Evolutionary conservation across 1,284 basidiomycete genomes (phyloP).

Genomic region (Volvariella surrecta): DNA sequence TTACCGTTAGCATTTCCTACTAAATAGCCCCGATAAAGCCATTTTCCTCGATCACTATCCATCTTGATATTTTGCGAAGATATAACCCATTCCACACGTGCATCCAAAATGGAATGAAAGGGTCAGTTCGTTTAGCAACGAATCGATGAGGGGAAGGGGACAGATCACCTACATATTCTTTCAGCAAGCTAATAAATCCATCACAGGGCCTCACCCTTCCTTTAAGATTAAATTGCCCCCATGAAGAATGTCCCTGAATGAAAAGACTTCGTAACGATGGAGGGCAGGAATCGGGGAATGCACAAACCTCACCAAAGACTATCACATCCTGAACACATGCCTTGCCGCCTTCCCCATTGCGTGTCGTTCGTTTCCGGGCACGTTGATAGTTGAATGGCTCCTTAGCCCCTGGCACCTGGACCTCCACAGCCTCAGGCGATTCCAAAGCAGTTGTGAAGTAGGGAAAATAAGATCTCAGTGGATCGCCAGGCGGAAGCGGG

Average conservation of each 20-base stretch:
- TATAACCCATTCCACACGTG: not conserved
- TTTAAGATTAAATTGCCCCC: slow-evolving; percentile 68
- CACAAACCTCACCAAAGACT: slow-evolving; percentile 57
- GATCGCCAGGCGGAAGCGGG: slow-evolving; percentile 34
- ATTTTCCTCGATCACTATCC: slow-evolving; percentile 60
- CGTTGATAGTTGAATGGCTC: slow-evolving; percentile 34
- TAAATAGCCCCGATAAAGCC: slow-evolving; percentile 72
- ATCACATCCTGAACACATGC: slow-evolving; percentile 48
- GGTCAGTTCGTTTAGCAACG: no score
- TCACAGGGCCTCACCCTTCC: slow-evolving; percentile 64
- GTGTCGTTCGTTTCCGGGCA: slow-evolving; percentile 10
- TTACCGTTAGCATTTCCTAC: slow-evolving; percentile 56
- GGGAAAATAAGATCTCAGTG: slow-evolving; percentile 48
- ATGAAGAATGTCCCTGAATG: slow-evolving; percentile 65
- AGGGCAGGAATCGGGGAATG: not conserved
- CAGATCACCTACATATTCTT: slow-evolving; percentile 57
- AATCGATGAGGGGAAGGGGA: slow-evolving; percentile 1
- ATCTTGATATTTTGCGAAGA: slow-evolving; percentile 27
- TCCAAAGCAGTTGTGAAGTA: slow-evolving; percentile 34
- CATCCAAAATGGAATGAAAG: slow-evolving; percentile 3
- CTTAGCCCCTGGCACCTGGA: slow-evolving; percentile 29
- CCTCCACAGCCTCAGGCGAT: slow-evolving; percentile 28
- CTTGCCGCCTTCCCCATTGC: slow-evolving; percentile 11
- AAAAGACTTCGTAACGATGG: slow-evolving; percentile 4
- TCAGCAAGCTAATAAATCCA: slow-evolving; percentile 61